Base-by-base conservation (phyloP, 1,284 basidiomycete species). In the Sanghuangporus baumii region DNA sequence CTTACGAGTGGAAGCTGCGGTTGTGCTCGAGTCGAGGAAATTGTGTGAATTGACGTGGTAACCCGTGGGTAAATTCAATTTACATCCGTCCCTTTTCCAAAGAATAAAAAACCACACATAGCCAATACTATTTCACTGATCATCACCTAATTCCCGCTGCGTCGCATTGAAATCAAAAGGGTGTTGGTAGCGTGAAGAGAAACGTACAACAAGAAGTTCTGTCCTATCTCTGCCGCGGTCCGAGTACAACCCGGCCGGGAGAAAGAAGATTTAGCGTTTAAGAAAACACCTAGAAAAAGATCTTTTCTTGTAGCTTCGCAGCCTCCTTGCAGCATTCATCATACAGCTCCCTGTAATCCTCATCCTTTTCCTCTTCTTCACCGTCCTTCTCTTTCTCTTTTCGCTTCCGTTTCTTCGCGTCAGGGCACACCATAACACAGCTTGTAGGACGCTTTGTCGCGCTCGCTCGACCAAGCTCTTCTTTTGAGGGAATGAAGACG, bases 381-480 rank as follows among this genome's bases (percentile, higher is more conserved):
- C 79, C 82, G 65, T 77, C 87, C 20, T 77, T 85, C 63, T 84
- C 87, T 65, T 77, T 87, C 20, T 84, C 87, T 72, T 86, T 88
- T 70, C 77, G 78, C 73, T 85, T 90, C 59, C 75, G 72, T 67
- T 84, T 84, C 73, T 93, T 93, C 69, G 86, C 80, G 70, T 86
- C 80, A 0, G 89, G 91, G 74, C 87, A 92, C 63, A 99, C 83
- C 87, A 99, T 94, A 12, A 99, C 95, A 75, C 95, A 98, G 70
- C 93, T 96, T 52, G 97, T 99, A 47, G 97, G 96, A 69, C 97
- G 87, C 79, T 99, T 99, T 56, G 97, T 99, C 59, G 93, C 91
- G 71, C 94, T 95, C 14, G 96, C 94, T 67, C 91, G 88, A 1
- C 97, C 97, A 26, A 99, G 87, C 71, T 98, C 96, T 76, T 97